phyloP scores from a whole-genome alignment of 1,284 basidiomycete genomes.

The Rhodotorula glutinis region DNA sequence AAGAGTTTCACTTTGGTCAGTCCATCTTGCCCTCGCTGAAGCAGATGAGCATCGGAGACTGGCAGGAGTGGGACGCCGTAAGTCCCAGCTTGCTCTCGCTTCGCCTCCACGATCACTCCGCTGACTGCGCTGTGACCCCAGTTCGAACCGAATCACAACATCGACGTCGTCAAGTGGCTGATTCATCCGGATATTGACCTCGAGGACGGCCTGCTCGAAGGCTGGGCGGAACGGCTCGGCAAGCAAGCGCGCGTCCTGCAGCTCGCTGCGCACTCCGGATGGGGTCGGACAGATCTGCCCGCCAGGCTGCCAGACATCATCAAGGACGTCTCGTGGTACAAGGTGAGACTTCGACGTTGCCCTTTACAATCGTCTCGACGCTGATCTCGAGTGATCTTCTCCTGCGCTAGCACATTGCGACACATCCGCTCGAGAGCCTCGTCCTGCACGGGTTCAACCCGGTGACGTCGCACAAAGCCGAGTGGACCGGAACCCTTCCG shows the following conservation, averaged over 20 bases:
- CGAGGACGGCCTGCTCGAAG: constrained; percentile 14
- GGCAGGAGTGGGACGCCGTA: constrained; percentile 26
- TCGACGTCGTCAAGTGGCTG: constrained; percentile 16
- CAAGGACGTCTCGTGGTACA: constrained; percentile 15
- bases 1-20: constrained; percentile 8
- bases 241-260: constrained; percentile 9
- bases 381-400: too few relatives aligned
- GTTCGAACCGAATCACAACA: constrained; percentile 6
- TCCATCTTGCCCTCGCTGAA: constrained; percentile 14
- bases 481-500: constrained; percentile 16
- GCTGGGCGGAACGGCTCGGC: constrained; percentile 16
- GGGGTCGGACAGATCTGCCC: constrained; percentile 26
- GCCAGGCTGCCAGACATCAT: constrained; percentile 11
- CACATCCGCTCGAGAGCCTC: constrained; percentile 20
- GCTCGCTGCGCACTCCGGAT: constrained; percentile 21
- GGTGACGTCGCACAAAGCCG: constrained; percentile 18
- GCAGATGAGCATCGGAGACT: constrained; percentile 22
- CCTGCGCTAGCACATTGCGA: constrained; percentile 1
- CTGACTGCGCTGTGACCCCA: not conserved
- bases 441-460: constrained; percentile 29
- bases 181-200: constrained; percentile 24
- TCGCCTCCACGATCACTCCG: not conserved
- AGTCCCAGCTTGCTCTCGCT: not conserved
- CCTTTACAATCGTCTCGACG: not conserved
- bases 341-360: not conserved